A percentile compares a stretch with the other conserved stretches of the same genome.
phyloP scores from a whole-genome alignment of 177 flowering plant genomes.

The Vitis hybrid region DNA sequence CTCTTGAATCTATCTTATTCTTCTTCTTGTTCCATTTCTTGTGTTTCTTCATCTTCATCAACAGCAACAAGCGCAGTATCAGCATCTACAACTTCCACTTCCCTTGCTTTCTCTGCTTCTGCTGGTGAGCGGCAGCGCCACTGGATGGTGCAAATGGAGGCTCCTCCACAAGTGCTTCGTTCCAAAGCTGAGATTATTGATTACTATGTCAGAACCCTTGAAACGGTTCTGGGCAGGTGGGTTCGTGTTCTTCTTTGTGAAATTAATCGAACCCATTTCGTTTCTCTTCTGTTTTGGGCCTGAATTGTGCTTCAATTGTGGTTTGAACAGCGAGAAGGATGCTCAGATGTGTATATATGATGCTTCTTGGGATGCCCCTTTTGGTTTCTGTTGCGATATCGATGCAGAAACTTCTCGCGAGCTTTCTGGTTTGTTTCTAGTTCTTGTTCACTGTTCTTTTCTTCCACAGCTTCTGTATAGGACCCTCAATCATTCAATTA shows the following conservation, averaged over 20 bases:
- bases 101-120: constrained; percentile 8
- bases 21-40: constrained; percentile 12
- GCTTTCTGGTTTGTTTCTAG: constrained; percentile 45
- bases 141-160: constrained; percentile 71
- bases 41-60: constrained; percentile 11
- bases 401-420: constrained; percentile 50
- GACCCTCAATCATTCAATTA: background rate
- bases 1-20: constrained; percentile 9
- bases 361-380: constrained; percentile 57
- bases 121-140: constrained; percentile 21
- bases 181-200: constrained; percentile 54
- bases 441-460: background rate
- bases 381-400: constrained; percentile 73
- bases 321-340: constrained; percentile 59
- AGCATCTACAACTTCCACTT: constrained; percentile 21
- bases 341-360: constrained; percentile 82
- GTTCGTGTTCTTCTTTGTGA: constrained; percentile 5
- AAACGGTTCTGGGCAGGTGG: constrained; percentile 63
- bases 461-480: background rate
- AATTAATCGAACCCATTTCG: background rate
- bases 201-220: constrained; percentile 57
- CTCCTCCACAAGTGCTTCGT: constrained; percentile 37
- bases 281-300: constrained; percentile 7
- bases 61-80: constrained; percentile 13
- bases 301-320: constrained; percentile 3